Evolutionary conservation across 1,284 basidiomycete genomes (phyloP).

Genomic region (Sanghuangporus baumii): DNA sequence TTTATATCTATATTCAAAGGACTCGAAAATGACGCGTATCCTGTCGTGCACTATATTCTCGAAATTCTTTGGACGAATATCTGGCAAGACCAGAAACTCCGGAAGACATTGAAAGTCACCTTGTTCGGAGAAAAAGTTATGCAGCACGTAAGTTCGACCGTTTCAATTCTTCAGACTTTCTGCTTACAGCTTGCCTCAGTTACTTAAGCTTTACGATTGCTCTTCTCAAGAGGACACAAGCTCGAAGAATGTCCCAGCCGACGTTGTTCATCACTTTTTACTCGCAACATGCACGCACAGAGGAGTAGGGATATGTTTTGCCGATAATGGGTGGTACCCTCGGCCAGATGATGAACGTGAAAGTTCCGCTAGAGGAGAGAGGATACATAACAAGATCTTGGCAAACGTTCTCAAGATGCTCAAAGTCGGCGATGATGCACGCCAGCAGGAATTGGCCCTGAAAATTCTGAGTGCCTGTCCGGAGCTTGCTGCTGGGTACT

Average conservation of each 20-base stretch:
- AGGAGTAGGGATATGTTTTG: constrained; percentile 83
- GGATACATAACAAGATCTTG: constrained; percentile 83
- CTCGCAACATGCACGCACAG: constrained; percentile 83
- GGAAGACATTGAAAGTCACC: constrained; percentile 59
- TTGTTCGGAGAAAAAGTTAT: constrained; percentile 62
- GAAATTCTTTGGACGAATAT: constrained; percentile 64
- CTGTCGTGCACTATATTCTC: constrained; percentile 49
- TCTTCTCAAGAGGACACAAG: constrained; percentile 43
- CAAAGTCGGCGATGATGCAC: constrained; percentile 77
- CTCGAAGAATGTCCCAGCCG: constrained; percentile 60
- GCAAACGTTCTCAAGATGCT: constrained; percentile 69
- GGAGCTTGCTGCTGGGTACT: constrained; percentile 79
- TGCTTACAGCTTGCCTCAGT: constrained; percentile 32
- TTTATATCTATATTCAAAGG: constrained; percentile 67
- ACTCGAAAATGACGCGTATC: constrained; percentile 54
- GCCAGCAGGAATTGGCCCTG: constrained; percentile 81
- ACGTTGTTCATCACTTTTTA: constrained; percentile 84
- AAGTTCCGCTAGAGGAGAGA: constrained; percentile 37
- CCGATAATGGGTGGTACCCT: constrained; percentile 88
- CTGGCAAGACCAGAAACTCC: constrained; percentile 66
- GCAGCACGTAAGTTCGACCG: constrained; percentile 41
- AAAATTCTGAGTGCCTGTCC: constrained; percentile 79
- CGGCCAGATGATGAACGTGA: constrained; percentile 39
- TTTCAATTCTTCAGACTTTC: not conserved
- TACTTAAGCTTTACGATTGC: constrained; percentile 66